Conservation (phyloP, 768 basidiomycete genomes). For the Strobilomyces dryophilus region DNA sequence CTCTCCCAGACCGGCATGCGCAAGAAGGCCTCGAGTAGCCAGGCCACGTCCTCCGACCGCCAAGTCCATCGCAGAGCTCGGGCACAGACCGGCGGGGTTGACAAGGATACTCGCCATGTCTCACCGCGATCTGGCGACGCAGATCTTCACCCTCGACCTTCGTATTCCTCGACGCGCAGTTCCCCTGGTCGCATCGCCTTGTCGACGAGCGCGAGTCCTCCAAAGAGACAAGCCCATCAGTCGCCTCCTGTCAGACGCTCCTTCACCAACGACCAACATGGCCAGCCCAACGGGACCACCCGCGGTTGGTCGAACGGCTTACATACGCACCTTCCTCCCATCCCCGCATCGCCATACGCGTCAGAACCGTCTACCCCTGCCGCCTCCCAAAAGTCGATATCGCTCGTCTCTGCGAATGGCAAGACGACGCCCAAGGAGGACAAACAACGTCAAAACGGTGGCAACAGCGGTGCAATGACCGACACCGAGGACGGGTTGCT, state of each 20-base stretch:
- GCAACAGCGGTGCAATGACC: constrained; percentile 24
- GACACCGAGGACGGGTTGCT: constrained; percentile 36
- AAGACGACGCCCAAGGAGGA: constrained; percentile 32
- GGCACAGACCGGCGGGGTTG: constrained; percentile 32
- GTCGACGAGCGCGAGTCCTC: constrained; percentile 19
- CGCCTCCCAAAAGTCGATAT: constrained; percentile 46
- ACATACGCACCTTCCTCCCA: constrained; percentile 48
- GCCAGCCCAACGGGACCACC: constrained; percentile 22
- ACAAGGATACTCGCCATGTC: constrained; percentile 31
- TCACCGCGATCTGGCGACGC: constrained; percentile 24
- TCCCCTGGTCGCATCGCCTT: constrained; percentile 30
- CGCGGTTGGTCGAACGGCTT: constrained; percentile 33
- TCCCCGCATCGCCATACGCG: constrained; percentile 64
- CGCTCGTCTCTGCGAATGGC: constrained; percentile 32
- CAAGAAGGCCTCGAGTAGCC: constrained; percentile 13
- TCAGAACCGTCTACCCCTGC: constrained; percentile 60
- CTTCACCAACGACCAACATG: constrained; percentile 28
- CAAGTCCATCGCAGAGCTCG: constrained; percentile 36
- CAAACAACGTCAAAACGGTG: constrained; percentile 24
- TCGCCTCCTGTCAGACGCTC: constrained; percentile 30
- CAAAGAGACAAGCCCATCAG: constrained; percentile 24
- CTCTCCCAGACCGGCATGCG: constrained; percentile 53
- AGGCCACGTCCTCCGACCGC: constrained; percentile 24
- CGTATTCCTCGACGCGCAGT: constrained; percentile 31
- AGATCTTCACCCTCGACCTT: constrained; percentile 28